Percentiles rank a stretch among this genome's conserved stretches.
Evolutionary conservation across 495 filamentous ascomycete genomes (phyloP).

Genomic region (Penicilliopsis zonata): DNA sequence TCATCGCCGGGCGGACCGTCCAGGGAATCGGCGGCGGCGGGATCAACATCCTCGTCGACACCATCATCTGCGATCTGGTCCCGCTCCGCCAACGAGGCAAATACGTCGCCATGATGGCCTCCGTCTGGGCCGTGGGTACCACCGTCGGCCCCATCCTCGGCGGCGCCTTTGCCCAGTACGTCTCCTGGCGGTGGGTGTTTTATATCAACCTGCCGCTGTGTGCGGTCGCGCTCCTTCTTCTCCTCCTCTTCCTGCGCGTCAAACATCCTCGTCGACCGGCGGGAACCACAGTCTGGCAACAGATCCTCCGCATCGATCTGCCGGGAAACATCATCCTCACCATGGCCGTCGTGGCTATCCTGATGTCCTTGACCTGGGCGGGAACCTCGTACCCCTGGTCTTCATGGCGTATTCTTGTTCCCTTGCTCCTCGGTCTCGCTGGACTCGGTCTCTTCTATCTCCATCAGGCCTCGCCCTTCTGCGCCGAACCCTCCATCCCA

Average conservation of each 20-base stretch:
- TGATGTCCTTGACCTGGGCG: constrained; percentile 45
- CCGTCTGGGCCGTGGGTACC: constrained; percentile 13
- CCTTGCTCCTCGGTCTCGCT: constrained; percentile 8
- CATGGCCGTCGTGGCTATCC: constrained; percentile 25
- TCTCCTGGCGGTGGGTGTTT: constrained; percentile 51
- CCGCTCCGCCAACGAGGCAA: constrained; percentile 23
- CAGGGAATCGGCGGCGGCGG: constrained; percentile 26
- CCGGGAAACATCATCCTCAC: constrained; percentile 41
- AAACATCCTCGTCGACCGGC: constrained; percentile 12
- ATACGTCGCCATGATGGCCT: constrained; percentile 17
- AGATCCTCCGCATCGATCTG: constrained; percentile 40
- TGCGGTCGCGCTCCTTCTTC: constrained; percentile 31
- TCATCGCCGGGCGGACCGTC: constrained; percentile 20
- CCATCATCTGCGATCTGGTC: constrained; percentile 27
- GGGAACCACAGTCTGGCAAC: constrained; percentile 3
- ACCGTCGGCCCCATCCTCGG: constrained; percentile 25
- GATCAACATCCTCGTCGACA: constrained; percentile 16
- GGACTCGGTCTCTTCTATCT: constrained; percentile 7
- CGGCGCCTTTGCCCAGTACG: constrained; percentile 15
- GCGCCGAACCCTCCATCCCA: constrained; percentile 1
- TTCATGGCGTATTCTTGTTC: constrained; percentile 35
- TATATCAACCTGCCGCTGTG: constrained; percentile 55
- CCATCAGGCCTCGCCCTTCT: constrained; percentile 3
- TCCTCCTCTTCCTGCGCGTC: constrained; percentile 36
- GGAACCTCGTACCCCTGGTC: constrained; percentile 42